Conservation (phyloP, 805 yeast species). For the Yarrowia porcina region DNA sequence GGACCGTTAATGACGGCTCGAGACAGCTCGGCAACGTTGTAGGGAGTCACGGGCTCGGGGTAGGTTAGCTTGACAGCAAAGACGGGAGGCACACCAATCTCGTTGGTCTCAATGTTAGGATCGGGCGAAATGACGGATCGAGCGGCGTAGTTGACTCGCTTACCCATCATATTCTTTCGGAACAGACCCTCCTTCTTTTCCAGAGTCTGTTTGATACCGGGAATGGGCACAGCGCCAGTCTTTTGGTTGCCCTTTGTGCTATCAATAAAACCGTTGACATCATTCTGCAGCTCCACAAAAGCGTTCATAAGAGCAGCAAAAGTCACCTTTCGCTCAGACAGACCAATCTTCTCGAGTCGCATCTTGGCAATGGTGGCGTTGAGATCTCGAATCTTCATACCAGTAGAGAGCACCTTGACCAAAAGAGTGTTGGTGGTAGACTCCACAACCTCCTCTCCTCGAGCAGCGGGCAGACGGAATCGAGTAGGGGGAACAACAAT, state of each 20-base stretch:
- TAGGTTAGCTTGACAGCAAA: slow-evolving; percentile 93
- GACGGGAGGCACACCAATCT: slow-evolving; percentile 98
- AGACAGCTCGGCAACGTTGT: slow-evolving; percentile 85
- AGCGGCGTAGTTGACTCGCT: slow-evolving; percentile 98
- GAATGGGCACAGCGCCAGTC: slow-evolving; percentile 70
- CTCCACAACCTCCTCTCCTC: slow-evolving; percentile 96
- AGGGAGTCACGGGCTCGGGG: slow-evolving; percentile 96
- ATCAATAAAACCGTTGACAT: slow-evolving; percentile 90
- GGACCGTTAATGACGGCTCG: slow-evolving; percentile 98
- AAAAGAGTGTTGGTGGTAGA: slow-evolving; percentile 87
- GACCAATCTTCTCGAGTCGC: slow-evolving; percentile 56
- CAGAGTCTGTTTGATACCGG: slow-evolving; percentile 95
- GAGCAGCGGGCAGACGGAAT: slow-evolving; percentile 92
- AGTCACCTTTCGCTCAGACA: slow-evolving; percentile 65
- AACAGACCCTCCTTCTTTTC: slow-evolving; percentile 98
- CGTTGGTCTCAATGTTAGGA: slow-evolving; percentile 96
- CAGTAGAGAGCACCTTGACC: slow-evolving; percentile 73
- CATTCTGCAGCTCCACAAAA: slow-evolving; percentile 91
- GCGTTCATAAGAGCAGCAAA: slow-evolving; percentile 93
- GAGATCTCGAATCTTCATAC: slow-evolving; percentile 79
- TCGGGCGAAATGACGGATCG: slow-evolving; percentile 99
- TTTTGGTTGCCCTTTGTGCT: slow-evolving; percentile 75
- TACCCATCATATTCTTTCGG: slow-evolving; percentile 99
- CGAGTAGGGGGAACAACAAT: slow-evolving; percentile 94
- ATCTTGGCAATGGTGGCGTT: slow-evolving; percentile 73